Percentiles rank a stretch among this genome's conserved stretches.
Conservation (phyloP, 495 filamentous ascomycete genomes). For the Jackrogersella minutella region DNA sequence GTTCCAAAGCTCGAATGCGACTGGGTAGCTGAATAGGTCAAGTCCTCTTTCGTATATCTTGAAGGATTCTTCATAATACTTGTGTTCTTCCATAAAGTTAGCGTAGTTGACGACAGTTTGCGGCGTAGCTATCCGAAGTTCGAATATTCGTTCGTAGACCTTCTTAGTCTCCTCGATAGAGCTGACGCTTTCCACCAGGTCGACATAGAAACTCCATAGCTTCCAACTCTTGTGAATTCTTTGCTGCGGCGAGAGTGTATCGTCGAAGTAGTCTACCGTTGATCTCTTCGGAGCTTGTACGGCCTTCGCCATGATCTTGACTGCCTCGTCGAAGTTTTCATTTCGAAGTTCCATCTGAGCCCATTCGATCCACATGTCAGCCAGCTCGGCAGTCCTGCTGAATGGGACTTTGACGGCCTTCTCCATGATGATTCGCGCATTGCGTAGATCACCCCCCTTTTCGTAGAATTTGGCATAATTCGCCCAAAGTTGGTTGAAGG, state of each 20-base stretch:
- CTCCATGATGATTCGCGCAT: slow-evolving; percentile 90
- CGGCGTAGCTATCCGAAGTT: slow-evolving; percentile 95
- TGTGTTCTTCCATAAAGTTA: slow-evolving; percentile 92
- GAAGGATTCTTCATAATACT: slow-evolving; percentile 97
- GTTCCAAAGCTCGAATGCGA: slow-evolving; percentile 99
- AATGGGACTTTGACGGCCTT: slow-evolving; percentile 98
- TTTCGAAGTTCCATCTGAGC: slow-evolving; percentile 96
- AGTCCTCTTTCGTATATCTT: slow-evolving; percentile 97
- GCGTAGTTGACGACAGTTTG: slow-evolving; percentile 99
- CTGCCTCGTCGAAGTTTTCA: slow-evolving; percentile 94
- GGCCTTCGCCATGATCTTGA: slow-evolving; percentile 95
- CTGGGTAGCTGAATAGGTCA: slow-evolving; percentile 96
- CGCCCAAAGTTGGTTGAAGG: slow-evolving; percentile 94
- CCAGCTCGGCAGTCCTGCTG: slow-evolving; percentile 92
- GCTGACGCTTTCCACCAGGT: slow-evolving; percentile 93
- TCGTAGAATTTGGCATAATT: slow-evolving; percentile 99
- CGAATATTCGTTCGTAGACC: slow-evolving; percentile 97
- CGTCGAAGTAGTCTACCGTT: slow-evolving; percentile 97
- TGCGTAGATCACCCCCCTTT: slow-evolving; percentile 82
- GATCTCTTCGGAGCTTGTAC: slow-evolving; percentile 94
- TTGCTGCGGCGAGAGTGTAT: slow-evolving; percentile 91
- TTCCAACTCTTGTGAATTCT: slow-evolving; percentile 99
- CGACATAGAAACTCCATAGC: slow-evolving; percentile 99
- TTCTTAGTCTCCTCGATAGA: slow-evolving; percentile 91
- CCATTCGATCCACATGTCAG: slow-evolving; percentile 99